Base-by-base conservation (phyloP, 1,139 yeast genomes). In the Candida dubliniensis region DNA sequence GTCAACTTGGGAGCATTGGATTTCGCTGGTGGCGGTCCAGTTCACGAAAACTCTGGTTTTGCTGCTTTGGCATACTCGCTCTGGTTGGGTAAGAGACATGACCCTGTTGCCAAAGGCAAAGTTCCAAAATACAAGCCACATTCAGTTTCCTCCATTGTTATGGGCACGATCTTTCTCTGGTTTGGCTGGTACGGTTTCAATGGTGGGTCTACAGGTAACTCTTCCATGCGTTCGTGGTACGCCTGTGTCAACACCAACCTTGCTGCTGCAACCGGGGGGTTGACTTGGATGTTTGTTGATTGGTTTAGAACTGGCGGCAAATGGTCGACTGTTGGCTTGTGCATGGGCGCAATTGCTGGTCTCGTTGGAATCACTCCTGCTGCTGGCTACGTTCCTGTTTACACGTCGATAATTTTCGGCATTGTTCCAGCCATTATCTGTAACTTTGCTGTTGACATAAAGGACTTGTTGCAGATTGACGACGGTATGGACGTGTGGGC, bases 11-110 rank as follows among this genome's bases (percentile, higher is more conserved):
- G 98, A 51, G 84, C 90, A 29, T 78, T 89, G 48, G 99, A 93
- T 69, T 93, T 88, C 63, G 98, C 98, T 32, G 99, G 99, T 58
- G 97, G 98, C 61, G 96, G 97, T 50, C 96, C 98, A 51, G 98
- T 93, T 48, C 99, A 93, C 70, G 89, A 88, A 71, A 75, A 89
- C 57, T 87, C 96, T 33, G 99, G 99, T 54, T 87, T 86, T 56
- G 95, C 96, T 59, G 98, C 97, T 34, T 76, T 93, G 51, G 95
- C 96, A 45, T 91, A 91, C 63, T 95, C 99, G 32, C 74, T 91
- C 46, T 71, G 88, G 52, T 79, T 93, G 60, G 99, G 99, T 68
- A 88, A 85, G 74, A 87, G 99, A 75, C 81, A 82, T 59, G 96
- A 88, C 61, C 91, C 91, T 31, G 71, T 83, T 49, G 79, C 95